Base-by-base conservation (phyloP, 176 grass and related monocot species). In the Neostapfia colusana region DNA sequence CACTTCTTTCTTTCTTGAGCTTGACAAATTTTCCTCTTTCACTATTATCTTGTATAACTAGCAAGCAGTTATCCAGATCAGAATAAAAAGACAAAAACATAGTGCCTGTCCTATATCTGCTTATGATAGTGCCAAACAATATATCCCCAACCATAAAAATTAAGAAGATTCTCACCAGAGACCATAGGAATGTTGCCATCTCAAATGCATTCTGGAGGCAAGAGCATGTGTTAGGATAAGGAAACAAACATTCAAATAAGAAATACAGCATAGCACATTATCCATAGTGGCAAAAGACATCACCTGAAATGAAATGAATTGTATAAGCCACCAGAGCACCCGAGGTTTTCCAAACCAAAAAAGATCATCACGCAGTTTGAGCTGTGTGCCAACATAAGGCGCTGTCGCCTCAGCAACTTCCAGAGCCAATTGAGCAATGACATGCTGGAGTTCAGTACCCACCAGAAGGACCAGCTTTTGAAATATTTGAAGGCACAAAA, bases 271-370 rank as follows among this genome's bases (percentile, higher is more conserved):
- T 10, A 63, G 79, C 20, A 46, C 1, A 4, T 75, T 76, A 73
- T 79, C 17, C 8, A 76, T n/a, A 62, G 6, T 34, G 53, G 73
- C 36, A 44, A 70, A 18, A 71, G 27, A 61, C 48, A 37, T 89
- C 38, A 92, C 95, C 95, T 98, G 95, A 84, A 98, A 98, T 6
- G 95, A 98, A 65, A 98, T 98, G 86, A 98, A 94, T 74, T 98
- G 91, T 90, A 98, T 98, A 73, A 98, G 83, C 95, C 91, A 92
- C 87, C 88, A 90, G 36, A 98, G 77, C 14, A 98, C 72, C 74
- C 88, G 79, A 45, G 95, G 95, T 49, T 92, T 98, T 76, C 91
- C 89, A 94, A 98, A 98, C 91, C 87, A 94, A 84, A 94, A 94
- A 26, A 98, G 85, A 84, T 92, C 91, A 88, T 98, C 95, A 1